These are phyloP conservation scores for Suhomyces choctaworum DNA, from an alignment of 1,139 yeast species.

Conservation along the genomic window DNA sequence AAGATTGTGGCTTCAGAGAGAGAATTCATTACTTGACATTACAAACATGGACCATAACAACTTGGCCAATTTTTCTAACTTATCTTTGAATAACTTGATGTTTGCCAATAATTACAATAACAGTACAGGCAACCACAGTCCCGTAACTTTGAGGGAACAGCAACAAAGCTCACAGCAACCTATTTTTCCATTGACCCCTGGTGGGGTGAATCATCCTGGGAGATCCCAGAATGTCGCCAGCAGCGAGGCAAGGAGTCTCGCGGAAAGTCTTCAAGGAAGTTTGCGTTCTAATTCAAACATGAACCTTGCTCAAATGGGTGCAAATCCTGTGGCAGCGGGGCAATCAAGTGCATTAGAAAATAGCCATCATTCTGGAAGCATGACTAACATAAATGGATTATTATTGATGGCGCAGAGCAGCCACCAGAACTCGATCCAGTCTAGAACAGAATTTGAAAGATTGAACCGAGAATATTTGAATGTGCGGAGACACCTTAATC, in stretches of 20 bases:
- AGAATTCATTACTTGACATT: constrained; percentile 64
- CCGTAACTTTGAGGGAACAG: constrained; percentile 5
- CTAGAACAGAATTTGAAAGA: constrained; percentile 74
- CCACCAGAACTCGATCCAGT: constrained; percentile 54
- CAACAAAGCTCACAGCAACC: constrained; percentile 8
- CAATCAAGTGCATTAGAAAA: too few relatives aligned
- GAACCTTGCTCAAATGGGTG: neutral
- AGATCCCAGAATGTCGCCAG: neutral
- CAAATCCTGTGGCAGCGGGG: neutral
- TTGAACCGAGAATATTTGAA: constrained; percentile 72
- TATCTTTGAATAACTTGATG: constrained; percentile 50
- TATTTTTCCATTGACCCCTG: constrained; percentile 15
- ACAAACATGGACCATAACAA: constrained; percentile 38
- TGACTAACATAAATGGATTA: constrained; percentile 33
- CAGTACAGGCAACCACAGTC: constrained; percentile 11
- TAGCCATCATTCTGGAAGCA: constrained; percentile 13
- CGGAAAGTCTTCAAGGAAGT: constrained; percentile 1
- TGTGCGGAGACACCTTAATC: constrained; percentile 68
- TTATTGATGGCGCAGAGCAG: constrained; percentile 35
- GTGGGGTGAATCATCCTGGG: constrained; percentile 11
- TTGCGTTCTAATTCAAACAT: constrained; percentile 1
- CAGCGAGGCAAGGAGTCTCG: constrained; percentile 3
- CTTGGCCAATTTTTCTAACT: constrained; percentile 40
- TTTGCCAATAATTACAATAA: constrained; percentile 39
- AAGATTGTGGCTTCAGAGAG: constrained; percentile 79